A percentile compares a stretch with the other conserved stretches of the same genome.
Conservation (phyloP, 1,284 basidiomycete genomes). For the Cutaneotrichosporon sp. region DNA sequence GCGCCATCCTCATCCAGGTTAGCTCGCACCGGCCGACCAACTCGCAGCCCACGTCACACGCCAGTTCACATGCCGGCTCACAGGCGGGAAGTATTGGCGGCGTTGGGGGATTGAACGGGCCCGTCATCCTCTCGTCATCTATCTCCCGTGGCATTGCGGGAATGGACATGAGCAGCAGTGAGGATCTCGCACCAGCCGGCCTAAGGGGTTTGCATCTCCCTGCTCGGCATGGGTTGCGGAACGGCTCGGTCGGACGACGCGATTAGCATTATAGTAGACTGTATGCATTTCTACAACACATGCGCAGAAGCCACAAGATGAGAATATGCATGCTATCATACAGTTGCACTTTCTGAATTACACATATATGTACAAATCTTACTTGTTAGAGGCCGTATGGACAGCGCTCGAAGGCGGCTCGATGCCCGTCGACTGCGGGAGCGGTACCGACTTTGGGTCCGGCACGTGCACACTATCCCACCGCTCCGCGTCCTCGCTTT, state of each 20-base stretch:
- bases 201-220: conserved; percentile 15
- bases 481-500: neutral
- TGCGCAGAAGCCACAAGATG: too few species aligned
- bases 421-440: neutral
- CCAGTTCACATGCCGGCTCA: neutral
- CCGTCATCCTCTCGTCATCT: neutral
- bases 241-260: neutral
- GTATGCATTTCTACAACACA: neutral
- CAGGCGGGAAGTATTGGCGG: neutral
- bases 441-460: neutral
- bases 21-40: conserved; percentile 40
- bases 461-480: neutral
- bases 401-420: neutral
- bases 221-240: conserved; percentile 12
- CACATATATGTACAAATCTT: too few species aligned
- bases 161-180: neutral
- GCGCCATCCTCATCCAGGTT: conserved; percentile 54
- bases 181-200: neutral
- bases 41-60: neutral
- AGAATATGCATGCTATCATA: too few species aligned
- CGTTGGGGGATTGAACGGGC: neutral
- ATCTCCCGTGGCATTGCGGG: neutral
- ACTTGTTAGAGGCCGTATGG: too few species aligned
- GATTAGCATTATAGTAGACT: neutral
- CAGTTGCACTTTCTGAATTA: too few species aligned